A percentile compares a stretch with the other conserved stretches of the same genome.
phyloP scores from a whole-genome alignment of 768 basidiomycete species.

The Pisolithus marmoratus region DNA sequence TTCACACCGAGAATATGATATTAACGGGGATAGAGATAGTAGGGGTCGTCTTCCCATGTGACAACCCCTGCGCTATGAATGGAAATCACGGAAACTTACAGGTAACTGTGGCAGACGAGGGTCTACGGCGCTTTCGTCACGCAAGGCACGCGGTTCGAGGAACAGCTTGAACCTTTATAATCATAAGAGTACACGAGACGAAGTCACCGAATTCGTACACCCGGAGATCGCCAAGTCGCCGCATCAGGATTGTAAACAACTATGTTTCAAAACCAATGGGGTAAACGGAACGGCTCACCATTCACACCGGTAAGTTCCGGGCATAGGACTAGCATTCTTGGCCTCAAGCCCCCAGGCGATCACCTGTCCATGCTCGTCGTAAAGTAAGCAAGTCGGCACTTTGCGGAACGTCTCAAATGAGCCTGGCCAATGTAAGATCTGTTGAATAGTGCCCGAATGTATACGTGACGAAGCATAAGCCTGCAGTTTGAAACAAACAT shows the following conservation, averaged over 20 bases:
- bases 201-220: background rate
- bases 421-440: constrained; percentile 83
- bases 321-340: constrained; percentile 68
- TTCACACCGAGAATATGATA: background rate
- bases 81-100: constrained; percentile 37
- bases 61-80: background rate
- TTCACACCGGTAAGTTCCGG: constrained; percentile 56
- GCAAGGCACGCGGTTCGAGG: constrained; percentile 74
- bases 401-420: constrained; percentile 84
- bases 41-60: background rate
- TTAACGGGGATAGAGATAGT: background rate
- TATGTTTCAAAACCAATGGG: background rate
- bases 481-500: constrained; percentile 29
- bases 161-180: constrained; percentile 75
- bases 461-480: constrained; percentile 86
- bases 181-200: background rate
- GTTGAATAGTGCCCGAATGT: constrained; percentile 71
- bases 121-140: constrained; percentile 66
- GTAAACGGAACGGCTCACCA: constrained; percentile 30
- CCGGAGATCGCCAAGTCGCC: background rate
- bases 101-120: constrained; percentile 75
- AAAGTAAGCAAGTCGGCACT: constrained; percentile 79
- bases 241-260: background rate
- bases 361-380: constrained; percentile 67
- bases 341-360: constrained; percentile 86